Evolutionary conservation across 2,329 filamentous ascomycete genomes (phyloP), one percentile per base, ranked within the genome.

Genomic region (Pseudogymnoascus sp.): DNA sequence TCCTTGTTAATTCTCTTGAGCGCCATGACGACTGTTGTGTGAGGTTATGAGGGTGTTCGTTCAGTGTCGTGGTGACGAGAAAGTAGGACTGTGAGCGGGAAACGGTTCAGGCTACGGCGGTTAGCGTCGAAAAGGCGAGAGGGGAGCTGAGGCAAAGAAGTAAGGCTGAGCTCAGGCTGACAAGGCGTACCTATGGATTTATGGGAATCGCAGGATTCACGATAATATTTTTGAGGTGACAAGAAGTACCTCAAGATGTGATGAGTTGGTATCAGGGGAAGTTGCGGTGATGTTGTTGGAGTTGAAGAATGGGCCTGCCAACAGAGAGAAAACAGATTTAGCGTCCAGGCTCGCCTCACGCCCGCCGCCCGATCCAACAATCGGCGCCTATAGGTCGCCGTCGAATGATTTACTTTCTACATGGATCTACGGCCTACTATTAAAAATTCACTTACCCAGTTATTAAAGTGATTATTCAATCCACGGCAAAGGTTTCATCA

Each of bases 1-100:
- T 95, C 90, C 88, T 93, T 95, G 85, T 93, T 93, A 80, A 95
- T 95, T 79, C 90, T 88, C 88, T 95, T 95, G 74, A 95, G 85
- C 79, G 90, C 90, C 90, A 95, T 95, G 66, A 65, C 67, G 67
- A 67, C 61, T 67, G 63, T 63, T 65, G 61, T 69, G 59, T 62
- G 69, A 66, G 68, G 65, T 65, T 28, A 65, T 56, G 49, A 61
- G 42, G 62, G 63, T 67, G 61, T 67, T 63, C 65, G 66, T 66
- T 65, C 69, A 67, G 69, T 68, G 66, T 68, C 68, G 77, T 78
- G 70, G 79, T 66, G 65, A 67, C 43, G 66, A 67, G 64, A 66
- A 65, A 66, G 65, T 68, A 67, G 37, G 60, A 53, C 40, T 38
- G 28, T 62, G 60, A 53, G 40, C 42, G 40, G 49, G 60, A 62